Percentiles rank a stretch among this genome's conserved stretches.
phyloP scores from a whole-genome alignment of 75 land plant species.

The Selaginella tamariscina region DNA sequence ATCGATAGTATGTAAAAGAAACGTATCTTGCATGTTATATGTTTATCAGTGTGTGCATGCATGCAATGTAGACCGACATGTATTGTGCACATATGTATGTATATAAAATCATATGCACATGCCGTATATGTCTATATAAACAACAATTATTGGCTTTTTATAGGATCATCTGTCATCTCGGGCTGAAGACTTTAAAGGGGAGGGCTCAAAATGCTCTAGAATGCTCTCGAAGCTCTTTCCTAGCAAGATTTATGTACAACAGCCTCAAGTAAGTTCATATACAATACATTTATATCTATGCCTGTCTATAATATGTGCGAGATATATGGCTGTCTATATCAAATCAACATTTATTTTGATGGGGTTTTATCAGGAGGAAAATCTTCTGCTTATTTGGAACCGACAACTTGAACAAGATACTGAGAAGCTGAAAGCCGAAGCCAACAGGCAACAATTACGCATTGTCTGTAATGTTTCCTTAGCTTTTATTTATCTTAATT shows the following conservation, averaged over 20 bases:
- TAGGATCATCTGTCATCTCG: constrained; percentile 38
- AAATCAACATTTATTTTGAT: background rate
- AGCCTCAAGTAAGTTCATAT: constrained; percentile 25
- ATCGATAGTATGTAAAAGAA: no score
- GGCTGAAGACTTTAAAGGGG: constrained; percentile 32
- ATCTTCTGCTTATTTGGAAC: constrained; percentile 24
- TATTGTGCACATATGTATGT: no score
- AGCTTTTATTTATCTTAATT: background rate
- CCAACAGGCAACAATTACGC: constrained; percentile 36
- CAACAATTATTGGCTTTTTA: no score
- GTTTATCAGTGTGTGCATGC: no score
- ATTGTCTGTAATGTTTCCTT: constrained; percentile 18
- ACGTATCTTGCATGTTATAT: no score
- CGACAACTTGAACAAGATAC: constrained; percentile 32
- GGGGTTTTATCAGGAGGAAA: constrained; percentile 25
- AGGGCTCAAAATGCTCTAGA: constrained; percentile 32
- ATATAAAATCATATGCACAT: no score
- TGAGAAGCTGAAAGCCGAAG: constrained; percentile 31
- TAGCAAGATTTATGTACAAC: constrained; percentile 33
- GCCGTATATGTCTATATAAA: no score
- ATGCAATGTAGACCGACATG: no score
- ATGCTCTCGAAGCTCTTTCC: constrained; percentile 33
- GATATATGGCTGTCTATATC: no score
- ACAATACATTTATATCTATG: background rate
- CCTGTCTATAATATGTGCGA: no score